phyloP scores from a whole-genome alignment of 305 asterid species.

The Fraxinus platypoda region DNA sequence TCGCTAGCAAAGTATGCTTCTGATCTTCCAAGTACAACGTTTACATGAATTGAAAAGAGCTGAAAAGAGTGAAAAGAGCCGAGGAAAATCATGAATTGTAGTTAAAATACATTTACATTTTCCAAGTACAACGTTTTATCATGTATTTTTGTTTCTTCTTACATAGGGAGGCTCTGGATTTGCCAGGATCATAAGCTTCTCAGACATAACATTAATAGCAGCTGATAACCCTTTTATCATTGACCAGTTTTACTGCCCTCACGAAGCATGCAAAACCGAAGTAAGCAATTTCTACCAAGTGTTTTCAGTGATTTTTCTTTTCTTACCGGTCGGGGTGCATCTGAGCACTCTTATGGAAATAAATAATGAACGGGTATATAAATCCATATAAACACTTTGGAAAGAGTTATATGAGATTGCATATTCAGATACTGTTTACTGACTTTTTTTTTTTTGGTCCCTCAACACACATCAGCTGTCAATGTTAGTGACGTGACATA shows the following conservation, averaged over 20 bases:
- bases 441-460: not conserved
- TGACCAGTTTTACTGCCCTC: slow-evolving; percentile 52
- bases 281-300: slow-evolving; percentile 18
- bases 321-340: not conserved
- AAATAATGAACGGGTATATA: too few species aligned
- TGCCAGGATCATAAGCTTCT: slow-evolving; percentile 41
- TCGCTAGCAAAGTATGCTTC: too few species aligned
- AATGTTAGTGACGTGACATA: slow-evolving; percentile 23
- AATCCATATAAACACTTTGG: too few species aligned
- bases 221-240: slow-evolving; percentile 46
- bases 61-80: not conserved
- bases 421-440: not conserved
- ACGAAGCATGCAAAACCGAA: slow-evolving; percentile 22
- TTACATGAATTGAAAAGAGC: too few species aligned
- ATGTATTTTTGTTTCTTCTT: not conserved
- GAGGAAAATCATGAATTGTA: slow-evolving; percentile 9
- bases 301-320: not conserved
- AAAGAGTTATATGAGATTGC: too few species aligned
- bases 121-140: slow-evolving; percentile 4
- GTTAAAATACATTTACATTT: not conserved
- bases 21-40: too few species aligned
- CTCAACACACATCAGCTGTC: slow-evolving; percentile 36
- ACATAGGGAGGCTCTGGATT: slow-evolving; percentile 54
- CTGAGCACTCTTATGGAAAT: too few species aligned
- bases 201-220: slow-evolving; percentile 34